These are phyloP conservation scores for Pythium sukuiense DNA, from an alignment of 352 stramenopile species.

Conservation along the genomic window DNA sequence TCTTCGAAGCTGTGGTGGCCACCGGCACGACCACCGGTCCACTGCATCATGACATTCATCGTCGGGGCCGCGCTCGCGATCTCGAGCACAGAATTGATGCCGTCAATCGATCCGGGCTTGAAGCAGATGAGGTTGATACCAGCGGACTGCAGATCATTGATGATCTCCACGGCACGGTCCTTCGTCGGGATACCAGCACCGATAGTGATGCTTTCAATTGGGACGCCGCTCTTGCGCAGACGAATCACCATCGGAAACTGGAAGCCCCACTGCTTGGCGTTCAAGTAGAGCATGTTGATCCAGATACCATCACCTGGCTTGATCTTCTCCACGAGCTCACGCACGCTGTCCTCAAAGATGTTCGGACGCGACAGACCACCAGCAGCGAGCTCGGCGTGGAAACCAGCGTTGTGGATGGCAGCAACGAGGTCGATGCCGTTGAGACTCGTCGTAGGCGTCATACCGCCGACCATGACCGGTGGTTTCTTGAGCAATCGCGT, in stretches of 20 bases:
- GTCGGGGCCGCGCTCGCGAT: slow-evolving; percentile 58
- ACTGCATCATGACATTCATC: slow-evolving; percentile 88
- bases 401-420: slow-evolving; percentile 78
- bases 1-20: slow-evolving; percentile 90
- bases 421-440: slow-evolving; percentile 81
- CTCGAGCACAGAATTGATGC: slow-evolving; percentile 74
- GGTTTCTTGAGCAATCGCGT: slow-evolving; percentile 73
- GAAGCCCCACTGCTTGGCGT: slow-evolving; percentile 88
- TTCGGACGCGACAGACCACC: slow-evolving; percentile 66
- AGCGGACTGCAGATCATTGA: slow-evolving; percentile 53
- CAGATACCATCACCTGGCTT: slow-evolving; percentile 69
- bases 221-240: slow-evolving; percentile 70
- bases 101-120: slow-evolving; percentile 81
- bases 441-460: slow-evolving; percentile 86
- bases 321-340: slow-evolving; percentile 69
- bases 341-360: slow-evolving; percentile 72
- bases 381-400: slow-evolving; percentile 74
- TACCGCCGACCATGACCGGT: slow-evolving; percentile 80
- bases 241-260: slow-evolving; percentile 89
- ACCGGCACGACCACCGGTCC: slow-evolving; percentile 82
- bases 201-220: slow-evolving; percentile 90
- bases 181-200: slow-evolving; percentile 79
- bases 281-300: slow-evolving; percentile 91
- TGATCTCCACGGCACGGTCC: slow-evolving; percentile 80
- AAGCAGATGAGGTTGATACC: slow-evolving; percentile 84